Evolutionary conservation across 176 grass and related monocot species (phyloP).

Genomic region (Carex myosuroides): DNA sequence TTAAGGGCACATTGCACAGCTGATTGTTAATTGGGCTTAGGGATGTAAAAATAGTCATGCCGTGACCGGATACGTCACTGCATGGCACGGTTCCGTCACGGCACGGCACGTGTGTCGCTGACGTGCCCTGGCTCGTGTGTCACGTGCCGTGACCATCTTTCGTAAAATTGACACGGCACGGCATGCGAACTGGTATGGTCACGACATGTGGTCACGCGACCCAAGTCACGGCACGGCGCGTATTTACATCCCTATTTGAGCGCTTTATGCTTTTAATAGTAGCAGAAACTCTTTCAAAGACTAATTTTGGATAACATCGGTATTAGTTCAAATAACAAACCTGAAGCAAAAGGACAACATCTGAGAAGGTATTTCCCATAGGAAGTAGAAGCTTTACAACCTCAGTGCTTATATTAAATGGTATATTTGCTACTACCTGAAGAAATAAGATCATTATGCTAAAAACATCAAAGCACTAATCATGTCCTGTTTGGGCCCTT

Average conservation of each 20-base stretch:
- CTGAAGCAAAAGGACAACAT: constrained; percentile 89
- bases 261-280: background rate
- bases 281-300: background rate
- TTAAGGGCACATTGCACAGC: background rate
- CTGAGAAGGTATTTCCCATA: constrained; percentile 90
- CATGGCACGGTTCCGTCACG: too few relatives aligned
- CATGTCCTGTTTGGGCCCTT: background rate
- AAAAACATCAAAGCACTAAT: constrained; percentile 4
- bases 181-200: too few relatives aligned
- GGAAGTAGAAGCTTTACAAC: constrained; percentile 89
- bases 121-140: too few relatives aligned
- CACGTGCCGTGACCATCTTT: too few relatives aligned
- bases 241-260: too few relatives aligned
- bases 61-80: too few relatives aligned
- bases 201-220: too few relatives aligned
- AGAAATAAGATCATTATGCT: constrained; percentile 21
- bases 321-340: constrained; percentile 24
- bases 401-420: constrained; percentile 94
- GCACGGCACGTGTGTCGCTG: too few relatives aligned
- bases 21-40: background rate
- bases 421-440: constrained; percentile 90
- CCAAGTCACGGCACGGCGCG: too few relatives aligned
- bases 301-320: background rate
- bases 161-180: too few relatives aligned
- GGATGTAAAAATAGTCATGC: too few relatives aligned